Base-by-base conservation (phyloP, 192 early-diverging fungal species). In the Coemansia sp. region DNA sequence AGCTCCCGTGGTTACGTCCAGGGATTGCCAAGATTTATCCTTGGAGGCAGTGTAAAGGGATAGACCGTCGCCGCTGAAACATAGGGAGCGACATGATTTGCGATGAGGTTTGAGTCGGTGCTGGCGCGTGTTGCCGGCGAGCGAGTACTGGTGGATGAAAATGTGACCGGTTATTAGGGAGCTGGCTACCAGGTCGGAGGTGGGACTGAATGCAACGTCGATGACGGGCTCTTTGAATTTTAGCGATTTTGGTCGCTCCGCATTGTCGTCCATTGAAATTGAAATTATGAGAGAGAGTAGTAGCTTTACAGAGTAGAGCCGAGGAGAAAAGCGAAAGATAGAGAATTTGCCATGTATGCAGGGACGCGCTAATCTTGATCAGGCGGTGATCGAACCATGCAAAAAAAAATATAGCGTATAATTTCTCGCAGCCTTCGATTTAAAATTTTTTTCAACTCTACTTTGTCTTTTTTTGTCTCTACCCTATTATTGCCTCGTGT, bases 21-120 rank as follows among this genome's bases (percentile, higher is more conserved):
- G 64, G 31, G 91, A 84, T 64, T 91, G 89, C 57, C 96, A 88
- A 16, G 93, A 88, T 70, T 87, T 84, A 79, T 99, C 98, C 67
- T 89, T 90, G 9, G 96, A 97, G 34, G 88, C 92, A 10, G 90
- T 89, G 78, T 87, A 96, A 3, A 75, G 66, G 21, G 46, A 51
- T 27, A 54, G 41, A 14, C 96, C 96, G 75, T 94, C 92, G 7
- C 72, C 77, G 70, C 85, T 89, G 70, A 97, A 99, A 33, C 83
- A 88, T 1, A 99, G 70, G 6, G 92, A 90, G 35, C 97, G 85
- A 66, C 92, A 94, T 4, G 95, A 94, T 72, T 95, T 92, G 78
- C 88, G 94, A 73, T 95, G 93, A 1, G 84, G 57, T 31, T 67
- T 71, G 27, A 68, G 66, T 17, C 77, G 76, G n/a, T 53, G 59